Conservation (phyloP, 2,329 filamentous ascomycete genomes). For the Xylariaceae sp. region DNA sequence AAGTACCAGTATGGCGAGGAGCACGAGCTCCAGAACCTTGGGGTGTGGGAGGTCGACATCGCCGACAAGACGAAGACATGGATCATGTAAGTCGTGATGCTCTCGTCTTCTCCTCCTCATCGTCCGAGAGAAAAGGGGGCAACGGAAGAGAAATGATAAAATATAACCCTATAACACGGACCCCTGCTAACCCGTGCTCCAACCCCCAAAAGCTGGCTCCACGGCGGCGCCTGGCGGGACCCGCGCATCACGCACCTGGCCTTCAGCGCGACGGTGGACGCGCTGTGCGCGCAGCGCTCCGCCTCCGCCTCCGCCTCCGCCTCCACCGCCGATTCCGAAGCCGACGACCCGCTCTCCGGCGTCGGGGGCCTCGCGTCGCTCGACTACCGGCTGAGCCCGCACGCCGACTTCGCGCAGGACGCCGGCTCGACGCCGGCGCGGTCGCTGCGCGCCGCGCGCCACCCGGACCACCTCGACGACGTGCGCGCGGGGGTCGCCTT, state of each 20-base stretch:
- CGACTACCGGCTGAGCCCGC: conserved; percentile 55
- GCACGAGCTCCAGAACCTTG: conserved; percentile 6
- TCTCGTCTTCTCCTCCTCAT: too few relatives aligned
- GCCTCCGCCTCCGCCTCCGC: too few relatives aligned
- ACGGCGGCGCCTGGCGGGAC: conserved; percentile 59
- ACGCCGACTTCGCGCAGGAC: conserved; percentile 40
- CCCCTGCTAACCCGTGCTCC: not conserved
- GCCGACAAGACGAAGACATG: conserved; percentile 3
- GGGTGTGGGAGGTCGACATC: not conserved
- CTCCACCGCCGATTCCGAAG: not conserved
- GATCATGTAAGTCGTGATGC: conserved; percentile 1
- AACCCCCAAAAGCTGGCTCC: conserved; percentile 38
- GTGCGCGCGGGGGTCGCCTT: conserved; percentile 42
- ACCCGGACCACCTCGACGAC: conserved; percentile 56
- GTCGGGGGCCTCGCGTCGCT: conserved; percentile 57
- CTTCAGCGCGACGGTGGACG: conserved; percentile 37
- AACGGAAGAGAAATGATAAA: too few relatives aligned
- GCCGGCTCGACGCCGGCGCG: conserved; percentile 25
- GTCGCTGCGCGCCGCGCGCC: conserved; percentile 35
- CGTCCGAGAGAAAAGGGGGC: not conserved
- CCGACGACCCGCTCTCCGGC: conserved; percentile 8
- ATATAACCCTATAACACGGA: not conserved
- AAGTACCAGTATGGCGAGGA: not conserved
- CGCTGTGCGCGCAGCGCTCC: conserved; percentile 33
- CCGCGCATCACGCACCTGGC: conserved; percentile 39